phyloP scores from a whole-genome alignment of 805 yeast species.

The Ogataea paradorogensis region DNA sequence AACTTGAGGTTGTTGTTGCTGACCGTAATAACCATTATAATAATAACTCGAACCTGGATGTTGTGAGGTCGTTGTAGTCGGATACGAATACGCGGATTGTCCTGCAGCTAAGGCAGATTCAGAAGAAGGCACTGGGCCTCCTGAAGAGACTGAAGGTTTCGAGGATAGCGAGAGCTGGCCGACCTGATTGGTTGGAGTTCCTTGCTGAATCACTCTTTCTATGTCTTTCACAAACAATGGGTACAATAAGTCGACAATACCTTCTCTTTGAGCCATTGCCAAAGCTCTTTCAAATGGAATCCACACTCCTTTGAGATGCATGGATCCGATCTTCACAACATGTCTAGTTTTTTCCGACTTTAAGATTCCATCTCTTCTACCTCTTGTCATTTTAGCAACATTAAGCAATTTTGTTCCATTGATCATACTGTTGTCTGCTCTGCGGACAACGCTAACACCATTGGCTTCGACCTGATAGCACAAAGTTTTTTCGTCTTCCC shows the following conservation, averaged over 20 bases:
- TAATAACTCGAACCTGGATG: constrained; percentile 15
- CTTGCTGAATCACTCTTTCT: constrained; percentile 37
- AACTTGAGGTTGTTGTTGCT: constrained; percentile 16
- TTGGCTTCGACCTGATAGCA: constrained; percentile 70
- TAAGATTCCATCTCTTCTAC: constrained; percentile 66
- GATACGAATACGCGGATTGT: constrained; percentile 16
- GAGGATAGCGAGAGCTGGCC: constrained; percentile 21
- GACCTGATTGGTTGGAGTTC: constrained; percentile 28
- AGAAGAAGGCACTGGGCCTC: constrained; percentile 4
- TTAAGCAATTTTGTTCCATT: constrained; percentile 65
- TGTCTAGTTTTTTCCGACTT: constrained; percentile 61
- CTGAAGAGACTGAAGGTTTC: constrained; percentile 15
- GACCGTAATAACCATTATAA: constrained; percentile 20
- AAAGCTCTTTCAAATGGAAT: constrained; percentile 67
- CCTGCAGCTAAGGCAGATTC: constrained; percentile 9
- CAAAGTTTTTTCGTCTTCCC: constrained; percentile 68
- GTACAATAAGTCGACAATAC: constrained; percentile 52
- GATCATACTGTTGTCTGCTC: constrained; percentile 69
- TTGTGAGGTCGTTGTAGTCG: constrained; percentile 16
- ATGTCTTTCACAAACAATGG: constrained; percentile 62
- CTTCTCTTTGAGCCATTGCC: constrained; percentile 63
- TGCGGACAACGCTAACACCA: constrained; percentile 58
- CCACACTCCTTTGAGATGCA: constrained; percentile 73
- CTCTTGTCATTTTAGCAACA: constrained; percentile 69
- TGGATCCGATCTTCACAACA: constrained; percentile 68